Conservation (phyloP, 192 early-diverging fungal genomes). For the Mortierella alpina region DNA sequence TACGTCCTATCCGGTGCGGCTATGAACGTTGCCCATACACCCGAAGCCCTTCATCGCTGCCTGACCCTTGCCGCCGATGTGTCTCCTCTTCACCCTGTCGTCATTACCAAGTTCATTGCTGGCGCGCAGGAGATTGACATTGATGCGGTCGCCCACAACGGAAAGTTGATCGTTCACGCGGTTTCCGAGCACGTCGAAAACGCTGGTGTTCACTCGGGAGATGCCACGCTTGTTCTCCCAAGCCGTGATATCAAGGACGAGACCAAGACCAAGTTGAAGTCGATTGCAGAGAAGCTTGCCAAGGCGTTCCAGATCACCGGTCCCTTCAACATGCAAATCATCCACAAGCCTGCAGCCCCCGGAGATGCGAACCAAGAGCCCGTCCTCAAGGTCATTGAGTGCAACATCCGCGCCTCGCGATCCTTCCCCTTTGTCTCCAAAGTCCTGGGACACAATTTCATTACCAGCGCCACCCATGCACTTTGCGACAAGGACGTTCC, state of each 20-base stretch:
- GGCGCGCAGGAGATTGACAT: slow-evolving; percentile 96
- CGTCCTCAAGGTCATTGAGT: slow-evolving; percentile 95
- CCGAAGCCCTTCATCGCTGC: slow-evolving; percentile 74
- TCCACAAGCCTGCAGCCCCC: slow-evolving; percentile 58
- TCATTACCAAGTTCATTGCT: slow-evolving; percentile 96
- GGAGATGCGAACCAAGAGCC: slow-evolving; percentile 53
- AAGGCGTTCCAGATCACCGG: slow-evolving; percentile 95
- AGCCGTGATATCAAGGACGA: slow-evolving; percentile 65
- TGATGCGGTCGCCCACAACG: slow-evolving; percentile 90
- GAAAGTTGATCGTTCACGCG: slow-evolving; percentile 86
- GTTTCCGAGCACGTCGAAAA: slow-evolving; percentile 98
- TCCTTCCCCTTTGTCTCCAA: slow-evolving; percentile 99
- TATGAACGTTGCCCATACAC: slow-evolving; percentile 95
- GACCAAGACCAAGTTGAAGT: slow-evolving; percentile 73
- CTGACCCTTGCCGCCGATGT: slow-evolving; percentile 87
- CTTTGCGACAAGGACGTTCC: slow-evolving; percentile 74
- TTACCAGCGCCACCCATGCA: slow-evolving; percentile 90
- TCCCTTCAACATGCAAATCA: slow-evolving; percentile 99
- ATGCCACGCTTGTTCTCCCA: slow-evolving; percentile 93
- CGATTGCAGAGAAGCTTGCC: slow-evolving; percentile 88
- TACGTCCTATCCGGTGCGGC: slow-evolving; percentile 98
- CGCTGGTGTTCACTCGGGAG: slow-evolving; percentile 97
- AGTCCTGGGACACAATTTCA: slow-evolving; percentile 90
- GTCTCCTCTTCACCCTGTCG: slow-evolving; percentile 95
- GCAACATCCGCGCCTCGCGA: slow-evolving; percentile 96